Conservation (phyloP, 2,329 filamentous ascomycete genomes). For the Xylaria sp. region DNA sequence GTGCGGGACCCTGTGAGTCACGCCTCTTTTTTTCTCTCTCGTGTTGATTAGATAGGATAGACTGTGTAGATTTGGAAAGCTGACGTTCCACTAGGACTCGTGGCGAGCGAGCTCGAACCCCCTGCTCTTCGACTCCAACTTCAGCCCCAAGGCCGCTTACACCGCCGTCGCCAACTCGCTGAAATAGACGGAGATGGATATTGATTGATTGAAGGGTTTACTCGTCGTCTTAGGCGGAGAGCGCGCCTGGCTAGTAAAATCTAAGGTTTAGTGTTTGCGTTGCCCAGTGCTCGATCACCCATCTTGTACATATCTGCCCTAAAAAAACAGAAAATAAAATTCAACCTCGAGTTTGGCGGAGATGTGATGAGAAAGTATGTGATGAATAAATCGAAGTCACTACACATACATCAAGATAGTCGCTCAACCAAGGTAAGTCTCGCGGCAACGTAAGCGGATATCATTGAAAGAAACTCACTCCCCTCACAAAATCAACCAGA, state of each 20-base stretch:
- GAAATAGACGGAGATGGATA: conserved; percentile 12
- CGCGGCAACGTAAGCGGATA: conserved; percentile 30
- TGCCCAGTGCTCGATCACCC: conserved; percentile 7
- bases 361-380: neutral
- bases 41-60: neutral
- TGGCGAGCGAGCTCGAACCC: conserved; percentile 63
- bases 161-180: conserved; percentile 54
- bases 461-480: conserved; percentile 30
- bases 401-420: neutral
- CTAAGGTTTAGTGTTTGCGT: neutral
- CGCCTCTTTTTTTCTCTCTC: neutral
- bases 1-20: conserved; percentile 57
- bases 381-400: too few species aligned
- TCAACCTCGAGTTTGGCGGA: neutral
- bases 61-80: neutral
- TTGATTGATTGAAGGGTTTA: neutral
- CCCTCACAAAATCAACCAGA: neutral
- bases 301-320: conserved; percentile 29
- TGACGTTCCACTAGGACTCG: conserved; percentile 54
- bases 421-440: neutral
- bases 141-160: conserved; percentile 63
- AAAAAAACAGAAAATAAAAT: conserved; percentile 8
- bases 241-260: neutral
- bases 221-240: neutral
- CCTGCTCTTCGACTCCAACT: conserved; percentile 65